Conservation (phyloP, 148 eudicot genomes). For the Polygonum aviculare region DNA sequence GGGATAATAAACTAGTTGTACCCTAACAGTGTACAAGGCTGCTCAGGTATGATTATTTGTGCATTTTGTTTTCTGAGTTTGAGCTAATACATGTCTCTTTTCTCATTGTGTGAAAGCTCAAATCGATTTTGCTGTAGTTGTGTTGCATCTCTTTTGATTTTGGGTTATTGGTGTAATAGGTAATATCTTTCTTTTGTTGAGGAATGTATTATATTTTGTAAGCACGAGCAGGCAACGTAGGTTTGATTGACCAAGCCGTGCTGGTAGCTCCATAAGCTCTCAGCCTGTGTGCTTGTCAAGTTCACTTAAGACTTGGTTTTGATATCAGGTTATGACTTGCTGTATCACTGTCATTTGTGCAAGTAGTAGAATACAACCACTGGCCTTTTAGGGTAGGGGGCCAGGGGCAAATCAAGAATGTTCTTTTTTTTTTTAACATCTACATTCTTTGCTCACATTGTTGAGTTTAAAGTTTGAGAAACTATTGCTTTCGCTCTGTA, state of each 20-base stretch:
- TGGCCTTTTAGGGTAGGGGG: neutral
- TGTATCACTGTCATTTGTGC: neutral
- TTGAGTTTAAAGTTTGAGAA: neutral
- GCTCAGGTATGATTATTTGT: too few relatives aligned
- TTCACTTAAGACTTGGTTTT: neutral
- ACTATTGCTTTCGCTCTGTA: constrained; percentile 14
- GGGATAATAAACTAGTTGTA: too few relatives aligned
- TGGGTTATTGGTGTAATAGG: neutral
- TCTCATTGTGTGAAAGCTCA: neutral
- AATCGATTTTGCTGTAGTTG: neutral
- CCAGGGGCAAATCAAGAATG: neutral
- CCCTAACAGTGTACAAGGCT: too few relatives aligned
- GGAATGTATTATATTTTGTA: neutral
- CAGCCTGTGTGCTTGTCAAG: neutral
- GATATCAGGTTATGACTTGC: neutral
- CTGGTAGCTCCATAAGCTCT: neutral
- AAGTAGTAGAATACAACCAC: neutral
- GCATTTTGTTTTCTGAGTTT: too few relatives aligned
- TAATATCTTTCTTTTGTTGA: neutral
- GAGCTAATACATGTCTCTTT: neutral
- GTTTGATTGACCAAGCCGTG: neutral
- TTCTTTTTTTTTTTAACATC: neutral
- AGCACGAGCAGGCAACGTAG: neutral
- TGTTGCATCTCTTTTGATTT: neutral
- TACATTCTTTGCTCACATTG: neutral